Evolutionary conservation across 768 basidiomycete species (phyloP).

Genomic region (Tylopilus cervinicoccineus): DNA sequence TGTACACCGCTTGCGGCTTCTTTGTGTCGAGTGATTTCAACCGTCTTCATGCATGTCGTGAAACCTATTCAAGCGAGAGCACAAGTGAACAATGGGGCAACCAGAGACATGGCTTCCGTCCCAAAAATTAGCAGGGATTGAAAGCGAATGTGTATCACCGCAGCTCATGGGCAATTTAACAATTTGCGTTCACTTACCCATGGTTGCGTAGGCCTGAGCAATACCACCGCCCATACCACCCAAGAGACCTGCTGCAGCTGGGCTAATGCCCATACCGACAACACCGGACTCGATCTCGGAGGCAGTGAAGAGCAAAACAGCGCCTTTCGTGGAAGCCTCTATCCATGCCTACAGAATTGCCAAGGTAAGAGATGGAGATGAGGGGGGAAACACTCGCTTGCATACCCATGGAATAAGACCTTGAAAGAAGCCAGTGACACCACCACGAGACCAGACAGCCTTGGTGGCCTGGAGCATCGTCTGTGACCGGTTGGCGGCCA

Average conservation of each 20-base stretch:
- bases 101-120: neutral
- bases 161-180: slow-evolving; percentile 1
- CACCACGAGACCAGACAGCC: slow-evolving; percentile 90
- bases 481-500: slow-evolving; percentile 96
- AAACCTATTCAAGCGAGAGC: slow-evolving; percentile 57
- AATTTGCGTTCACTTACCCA: slow-evolving; percentile 64
- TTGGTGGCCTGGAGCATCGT: slow-evolving; percentile 82
- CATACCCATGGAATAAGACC: slow-evolving; percentile 98
- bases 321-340: slow-evolving; percentile 98
- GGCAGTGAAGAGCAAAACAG: slow-evolving; percentile 91
- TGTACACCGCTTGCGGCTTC: slow-evolving; percentile 79
- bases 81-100: slow-evolving; percentile 9
- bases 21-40: slow-evolving; percentile 94
- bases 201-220: slow-evolving; percentile 98
- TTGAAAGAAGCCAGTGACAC: slow-evolving; percentile 89
- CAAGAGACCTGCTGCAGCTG: slow-evolving; percentile 81
- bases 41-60: slow-evolving; percentile 99
- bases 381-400: slow-evolving; percentile 5
- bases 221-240: slow-evolving; percentile 98
- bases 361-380: neutral
- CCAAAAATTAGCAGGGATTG: slow-evolving; percentile 13
- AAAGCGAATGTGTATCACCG: slow-evolving; percentile 18
- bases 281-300: slow-evolving; percentile 84
- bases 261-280: slow-evolving; percentile 64
- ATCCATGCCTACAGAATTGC: slow-evolving; percentile 81